Conservation (phyloP, 139 green algal species). For the Nannochloris sp. region DNA sequence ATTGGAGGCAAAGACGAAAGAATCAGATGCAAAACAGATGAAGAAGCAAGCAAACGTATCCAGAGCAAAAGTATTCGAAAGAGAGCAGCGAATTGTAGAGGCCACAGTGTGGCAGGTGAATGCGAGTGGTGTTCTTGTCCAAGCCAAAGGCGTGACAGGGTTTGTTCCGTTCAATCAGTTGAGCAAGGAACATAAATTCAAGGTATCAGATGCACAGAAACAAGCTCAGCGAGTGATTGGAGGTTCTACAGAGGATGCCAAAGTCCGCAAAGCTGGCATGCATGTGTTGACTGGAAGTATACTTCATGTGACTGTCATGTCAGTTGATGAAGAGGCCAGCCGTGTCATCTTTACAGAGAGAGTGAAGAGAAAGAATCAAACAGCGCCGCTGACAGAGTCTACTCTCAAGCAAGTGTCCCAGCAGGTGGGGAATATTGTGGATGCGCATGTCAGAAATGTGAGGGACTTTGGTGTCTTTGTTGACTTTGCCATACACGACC, state of each 20-base stretch:
- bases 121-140: conserved; percentile 16
- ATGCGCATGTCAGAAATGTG: conserved; percentile 1
- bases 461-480: conserved; percentile 30
- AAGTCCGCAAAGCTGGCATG: neutral
- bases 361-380: neutral
- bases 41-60: conserved; percentile 4
- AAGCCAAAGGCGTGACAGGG: conserved; percentile 5
- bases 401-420: neutral
- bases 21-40: neutral
- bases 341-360: conserved; percentile 1
- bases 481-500: conserved; percentile 11
- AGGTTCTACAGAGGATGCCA: neutral
- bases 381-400: neutral
- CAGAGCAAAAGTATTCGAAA: neutral
- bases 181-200: neutral
- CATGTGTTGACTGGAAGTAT: neutral
- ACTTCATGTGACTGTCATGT: neutral
- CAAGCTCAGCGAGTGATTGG: conserved; percentile 2
- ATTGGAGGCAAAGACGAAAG: neutral
- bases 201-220: neutral
- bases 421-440: conserved; percentile 1
- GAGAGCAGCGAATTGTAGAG: neutral
- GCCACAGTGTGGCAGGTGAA: conserved; percentile 20
- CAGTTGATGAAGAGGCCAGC: conserved; percentile 4
- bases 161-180: conserved; percentile 20